Evolutionary conservation across 257 asterid genomes (phyloP), one percentile per base, ranked within the genome.

Genomic region (Solanum clarkiae): DNA sequence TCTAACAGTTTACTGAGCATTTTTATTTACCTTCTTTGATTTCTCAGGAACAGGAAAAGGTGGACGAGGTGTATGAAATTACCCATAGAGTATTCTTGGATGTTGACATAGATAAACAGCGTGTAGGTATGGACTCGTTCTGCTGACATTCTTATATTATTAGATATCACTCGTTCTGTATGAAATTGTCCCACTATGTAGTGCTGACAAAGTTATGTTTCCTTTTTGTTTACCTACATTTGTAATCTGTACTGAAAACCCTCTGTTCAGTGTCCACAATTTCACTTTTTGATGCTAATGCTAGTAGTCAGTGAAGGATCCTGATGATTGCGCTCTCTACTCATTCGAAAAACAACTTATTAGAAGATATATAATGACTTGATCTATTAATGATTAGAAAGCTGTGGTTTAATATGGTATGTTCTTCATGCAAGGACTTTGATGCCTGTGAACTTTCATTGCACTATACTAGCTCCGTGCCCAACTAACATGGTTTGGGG

Each of bases 31-130:
- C 5, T 87, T 65, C 65, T 66, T 63, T 62, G 62, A 87, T 51
- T 85, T 53, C 84, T 54, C 90, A 97, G 98, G 94, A 84, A 81
- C 86, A 65, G 84, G 95, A 88, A 79, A 87, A 74, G 81, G 91
- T 87, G 83, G 98, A 93, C 79, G 98, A 91, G 91, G 91, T 86
- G 32, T 69, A 91, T 83, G 97, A 95, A 86, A 86, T 95, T 89
- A 95, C 99, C 44, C 94, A 95, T 70, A 91, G 95, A 89, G 98
- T 97, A 47, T 97, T 92, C 93, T 88, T 97, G 92, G 99, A 95
- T 91, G 98, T 94, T 86, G 98, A 95, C 91, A 93, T 95, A 80
- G 99, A 95, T 86, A 95, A 92, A 87, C 99, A 94, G 86, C 98
- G 91, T 56, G 86, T 90, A 90, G 98, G 98, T 93, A 89, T 66